Base-by-base conservation (phyloP, 208 protist species). In the Trypanosoma theileri region DNA sequence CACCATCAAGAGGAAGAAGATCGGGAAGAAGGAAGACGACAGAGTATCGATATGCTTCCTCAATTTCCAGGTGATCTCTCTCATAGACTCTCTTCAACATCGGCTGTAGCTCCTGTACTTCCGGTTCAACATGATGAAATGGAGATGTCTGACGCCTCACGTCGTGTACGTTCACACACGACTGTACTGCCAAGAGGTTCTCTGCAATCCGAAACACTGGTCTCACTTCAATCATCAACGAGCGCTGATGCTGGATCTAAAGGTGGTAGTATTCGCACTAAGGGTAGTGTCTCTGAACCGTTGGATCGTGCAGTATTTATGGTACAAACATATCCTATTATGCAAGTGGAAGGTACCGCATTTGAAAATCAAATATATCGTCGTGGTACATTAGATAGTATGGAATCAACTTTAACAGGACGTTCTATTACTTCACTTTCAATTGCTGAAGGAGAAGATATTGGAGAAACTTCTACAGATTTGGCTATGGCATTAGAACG, bases 301-400 rank as follows among this genome's bases (percentile, higher is more conserved):
- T 40, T 88, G 10, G 74, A 85, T 6, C 82, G 81, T 8, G 84
- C 86, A 2, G 45, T 89, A 8, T 69, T 80, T 28, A 91, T 96
- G 83, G 69, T 91, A 42, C 61, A 71, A 22, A 76, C 81, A 12
- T 93, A 93, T 68, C 87, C 90, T 4, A 59, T 87, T 59, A 93
- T 96, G 85, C 45, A 67, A 16, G 84, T 96, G 2, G 58, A 46
- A 7, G 81, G 73, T 11, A 96, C 90, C 4, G 85, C 86, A 9
- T 96, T 93, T 68, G 84, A 88, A 60, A 93, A 90, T 66, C 74
- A 66, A 40, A 68, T 88, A 17, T 0, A 16, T 31, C 56, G 54
- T 9, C 3, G 13, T 10, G 6, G 35, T 35, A 51, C 53, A 3
- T 24, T 17, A 9, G 61, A 67, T 2, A 26, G 45, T n/a, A 35